Percentiles rank a stretch among this genome's conserved stretches.
Evolutionary conservation across 1,284 basidiomycete genomes (phyloP).

Genomic region (Cutaneotrichosporon sp.): DNA sequence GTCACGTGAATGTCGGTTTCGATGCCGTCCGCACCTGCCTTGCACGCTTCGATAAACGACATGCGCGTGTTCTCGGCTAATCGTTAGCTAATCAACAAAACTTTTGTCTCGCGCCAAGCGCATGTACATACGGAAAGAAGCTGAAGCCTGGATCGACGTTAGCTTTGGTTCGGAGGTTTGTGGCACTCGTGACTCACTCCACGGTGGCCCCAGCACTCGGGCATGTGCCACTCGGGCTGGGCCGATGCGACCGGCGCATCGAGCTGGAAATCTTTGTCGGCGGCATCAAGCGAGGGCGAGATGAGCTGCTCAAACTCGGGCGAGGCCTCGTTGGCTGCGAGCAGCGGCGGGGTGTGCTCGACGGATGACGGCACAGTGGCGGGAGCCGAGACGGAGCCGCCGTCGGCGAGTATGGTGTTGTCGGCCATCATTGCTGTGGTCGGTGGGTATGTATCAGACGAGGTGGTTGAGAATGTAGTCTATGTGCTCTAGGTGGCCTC

Average conservation of each 20-base stretch:
- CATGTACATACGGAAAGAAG: slow-evolving; percentile 60
- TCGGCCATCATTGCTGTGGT: not conserved
- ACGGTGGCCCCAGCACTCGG: slow-evolving; percentile 90
- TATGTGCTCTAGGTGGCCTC: not conserved
- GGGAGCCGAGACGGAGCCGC: not conserved
- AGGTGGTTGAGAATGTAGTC: not conserved
- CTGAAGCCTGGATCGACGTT: slow-evolving; percentile 61
- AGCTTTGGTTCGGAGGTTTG: not conserved
- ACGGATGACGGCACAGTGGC: not conserved
- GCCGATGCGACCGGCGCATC: slow-evolving; percentile 10
- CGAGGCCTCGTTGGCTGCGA: slow-evolving; percentile 23
- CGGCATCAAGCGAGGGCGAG: slow-evolving; percentile 24
- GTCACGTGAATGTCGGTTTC: slow-evolving; percentile 98
- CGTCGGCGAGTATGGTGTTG: not conserved
- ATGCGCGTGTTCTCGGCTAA: slow-evolving; percentile 80
- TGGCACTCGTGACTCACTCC: slow-evolving; percentile 59
- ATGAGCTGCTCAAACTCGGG: slow-evolving; percentile 27
- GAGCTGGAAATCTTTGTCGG: slow-evolving; percentile 19
- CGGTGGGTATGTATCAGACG: not conserved
- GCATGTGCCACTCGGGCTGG: slow-evolving; percentile 23
- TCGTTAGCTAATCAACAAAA: too few species aligned
- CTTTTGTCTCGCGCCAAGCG: too few species aligned
- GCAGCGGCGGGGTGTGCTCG: slow-evolving; percentile 25
- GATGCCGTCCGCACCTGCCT: slow-evolving; percentile 88
- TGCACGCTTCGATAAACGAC: slow-evolving; percentile 86